Evolutionary conservation across 1,139 yeast species (phyloP).

Genomic region (Diutina catenulata): DNA sequence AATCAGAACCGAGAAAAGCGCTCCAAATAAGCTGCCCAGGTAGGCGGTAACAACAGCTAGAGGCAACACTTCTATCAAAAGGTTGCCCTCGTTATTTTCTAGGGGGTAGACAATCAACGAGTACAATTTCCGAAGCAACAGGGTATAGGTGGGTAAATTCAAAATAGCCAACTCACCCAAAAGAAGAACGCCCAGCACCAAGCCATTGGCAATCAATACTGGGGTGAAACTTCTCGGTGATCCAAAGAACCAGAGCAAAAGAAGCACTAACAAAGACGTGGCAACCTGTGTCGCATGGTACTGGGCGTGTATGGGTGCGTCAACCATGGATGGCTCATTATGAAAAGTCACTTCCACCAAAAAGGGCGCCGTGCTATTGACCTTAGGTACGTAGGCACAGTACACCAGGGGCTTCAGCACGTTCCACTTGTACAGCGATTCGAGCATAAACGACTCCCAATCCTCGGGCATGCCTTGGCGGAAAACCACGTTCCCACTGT

Average conservation of each 20-base stretch:
- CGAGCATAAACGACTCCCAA: neutral
- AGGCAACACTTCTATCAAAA: neutral
- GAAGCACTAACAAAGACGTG: neutral
- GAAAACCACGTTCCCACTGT: neutral
- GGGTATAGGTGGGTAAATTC: neutral
- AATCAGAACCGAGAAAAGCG: neutral
- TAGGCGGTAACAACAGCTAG: neutral
- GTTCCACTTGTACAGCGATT: neutral
- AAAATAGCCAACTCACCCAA: neutral
- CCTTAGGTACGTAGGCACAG: slow-evolving; percentile 1
- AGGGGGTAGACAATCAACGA: neutral
- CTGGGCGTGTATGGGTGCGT: neutral
- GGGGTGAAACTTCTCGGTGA: neutral
- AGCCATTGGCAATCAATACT: neutral
- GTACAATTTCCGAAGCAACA: neutral
- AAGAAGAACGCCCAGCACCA: neutral
- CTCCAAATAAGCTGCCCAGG: neutral
- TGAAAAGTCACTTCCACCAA: neutral
- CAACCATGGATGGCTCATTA: neutral
- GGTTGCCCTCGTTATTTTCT: slow-evolving; percentile 1
- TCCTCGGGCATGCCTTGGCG: neutral
- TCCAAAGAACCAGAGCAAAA: neutral
- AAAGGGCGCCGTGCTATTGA: neutral
- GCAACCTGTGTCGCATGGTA: neutral
- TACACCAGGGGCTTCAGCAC: neutral